These are phyloP conservation scores for Stemphylium vesicarium DNA, from an alignment of 2,329 filamentous ascomycete species.

Conservation along the genomic window DNA sequence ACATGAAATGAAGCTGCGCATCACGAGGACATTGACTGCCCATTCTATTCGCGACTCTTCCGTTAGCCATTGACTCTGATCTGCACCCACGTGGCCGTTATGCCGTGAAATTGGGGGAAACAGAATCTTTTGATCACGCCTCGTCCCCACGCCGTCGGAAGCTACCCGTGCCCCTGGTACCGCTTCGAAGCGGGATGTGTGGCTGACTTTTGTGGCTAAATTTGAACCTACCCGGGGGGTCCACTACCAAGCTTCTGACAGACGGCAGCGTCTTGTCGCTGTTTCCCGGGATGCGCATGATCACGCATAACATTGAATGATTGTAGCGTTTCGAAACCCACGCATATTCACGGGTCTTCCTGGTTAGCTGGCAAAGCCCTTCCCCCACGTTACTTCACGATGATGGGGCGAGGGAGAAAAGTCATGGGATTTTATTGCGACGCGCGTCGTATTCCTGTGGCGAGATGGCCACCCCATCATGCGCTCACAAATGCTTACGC, in stretches of 20 bases:
- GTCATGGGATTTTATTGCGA: constrained; percentile 13
- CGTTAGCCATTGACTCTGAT: constrained; percentile 10
- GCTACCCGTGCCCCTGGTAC: constrained; percentile 5
- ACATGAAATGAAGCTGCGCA: constrained; percentile 4
- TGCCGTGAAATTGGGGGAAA: constrained; percentile 29
- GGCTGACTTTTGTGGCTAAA: constrained; percentile 30
- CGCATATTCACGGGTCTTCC: constrained; percentile 3
- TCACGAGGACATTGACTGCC: constrained; percentile 31
- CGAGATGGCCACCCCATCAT: constrained; percentile 19
- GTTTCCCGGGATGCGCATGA: constrained; percentile 5
- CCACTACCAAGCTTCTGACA: constrained; percentile 6
- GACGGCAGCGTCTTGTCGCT: constrained; percentile 2
- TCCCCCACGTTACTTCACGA: constrained; percentile 15
- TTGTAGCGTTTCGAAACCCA: constrained; percentile 5
- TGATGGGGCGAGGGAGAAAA: neutral
- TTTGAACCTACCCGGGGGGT: constrained; percentile 1
- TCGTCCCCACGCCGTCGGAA: constrained; percentile 19
- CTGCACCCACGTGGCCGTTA: constrained; percentile 43
- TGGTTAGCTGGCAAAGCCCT: no score
- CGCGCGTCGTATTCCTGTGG: constrained; percentile 38
- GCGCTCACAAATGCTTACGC: constrained; percentile 7
- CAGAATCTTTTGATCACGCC: constrained; percentile 35
- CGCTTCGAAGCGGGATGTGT: constrained; percentile 13
- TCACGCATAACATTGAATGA: neutral
- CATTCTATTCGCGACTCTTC: constrained; percentile 16